phyloP scores from a whole-genome alignment of 225 moss, liverwort and hornwort species.

The Antitrichia curtipendula region DNA sequence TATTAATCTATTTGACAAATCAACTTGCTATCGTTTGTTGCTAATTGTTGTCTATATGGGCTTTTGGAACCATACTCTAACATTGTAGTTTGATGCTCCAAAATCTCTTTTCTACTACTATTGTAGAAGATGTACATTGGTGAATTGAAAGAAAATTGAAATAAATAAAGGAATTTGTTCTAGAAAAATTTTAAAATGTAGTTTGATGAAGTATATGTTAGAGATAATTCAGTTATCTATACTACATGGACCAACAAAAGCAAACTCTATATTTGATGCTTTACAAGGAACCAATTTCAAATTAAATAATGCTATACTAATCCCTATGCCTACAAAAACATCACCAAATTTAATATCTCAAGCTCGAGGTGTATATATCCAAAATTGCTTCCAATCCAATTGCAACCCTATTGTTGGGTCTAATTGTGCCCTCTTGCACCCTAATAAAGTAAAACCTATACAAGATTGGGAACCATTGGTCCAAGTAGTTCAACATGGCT shows the following conservation, averaged over 20 bases:
- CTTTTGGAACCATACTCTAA: not conserved
- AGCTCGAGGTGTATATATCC: not conserved
- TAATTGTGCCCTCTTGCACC: not conserved
- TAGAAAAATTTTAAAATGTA: not conserved
- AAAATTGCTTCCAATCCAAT: fast-evolving
- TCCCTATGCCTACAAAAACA: fast-evolving
- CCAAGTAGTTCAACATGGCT: not conserved
- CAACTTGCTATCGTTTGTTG: too few relatives aligned
- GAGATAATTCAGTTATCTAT: not conserved
- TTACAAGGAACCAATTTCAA: fast-evolving
- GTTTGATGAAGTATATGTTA: not conserved
- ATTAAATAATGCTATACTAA: not conserved
- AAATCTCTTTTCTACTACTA: not conserved
- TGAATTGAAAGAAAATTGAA: not conserved
- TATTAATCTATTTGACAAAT: not conserved
- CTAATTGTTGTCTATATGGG: not conserved
- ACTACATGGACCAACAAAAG: not conserved
- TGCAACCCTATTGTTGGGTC: too few relatives aligned
- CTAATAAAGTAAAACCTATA: not conserved
- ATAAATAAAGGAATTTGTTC: fast-evolving
- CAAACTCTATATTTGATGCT: not conserved
- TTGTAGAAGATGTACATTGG: not conserved
- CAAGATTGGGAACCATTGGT: too few relatives aligned
- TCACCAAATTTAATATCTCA: not conserved
- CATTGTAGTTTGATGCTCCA: not conserved